Base-by-base conservation (phyloP, 495 filamentous ascomycete species). In the Aspergillus kassunensis region DNA sequence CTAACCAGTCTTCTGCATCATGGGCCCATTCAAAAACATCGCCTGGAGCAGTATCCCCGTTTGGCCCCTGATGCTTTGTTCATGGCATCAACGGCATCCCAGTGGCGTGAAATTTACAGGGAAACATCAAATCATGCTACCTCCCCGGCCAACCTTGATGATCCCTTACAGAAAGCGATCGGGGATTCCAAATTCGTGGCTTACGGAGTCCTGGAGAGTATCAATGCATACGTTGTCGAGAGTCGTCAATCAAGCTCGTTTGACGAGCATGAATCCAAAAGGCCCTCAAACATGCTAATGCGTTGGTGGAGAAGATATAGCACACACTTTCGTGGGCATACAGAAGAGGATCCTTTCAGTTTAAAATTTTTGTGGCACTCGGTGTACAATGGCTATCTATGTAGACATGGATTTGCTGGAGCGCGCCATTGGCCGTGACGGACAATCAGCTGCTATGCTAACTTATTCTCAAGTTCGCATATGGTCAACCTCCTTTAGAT, bases 321-420 rank as follows among this genome's bases (percentile, higher is more conserved):
- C 27, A 27, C 44, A 5, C 49, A 56, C 13, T 43, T 54, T 41
- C 16, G n/a, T 18, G n/a, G 12, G 12, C 1, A 50, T 21, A 39
- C 30, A 10, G 46, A 52, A 1, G 24, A 45, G 23, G 65, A 68
- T 23, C 49, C 60, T 21, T 62, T 63, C 27, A 57, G 55, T 49
- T 57, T 73, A 7, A 58, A 60, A 21, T 59, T 71, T 13, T 57
- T 73, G 19, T 73, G 70, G 70, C 70, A 73, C 31, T 55, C 59
- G 1, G 54, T 64, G 3, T 71, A 65, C 53, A 68, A 71, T 42
- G 53, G 44, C 15, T 9, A 44, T 71, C 0, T 67, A 66, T 51
- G 53, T 56, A 9, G 61, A 71, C 45, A 60, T 67, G 13, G 58
- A 70, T 35, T 49, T 67, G 4, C 51, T 73, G 5, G 66, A 69